Evolutionary conservation across 768 basidiomycete species (phyloP), one percentile per base, ranked within the genome.

Genomic region (Cubamyces sp.): DNA sequence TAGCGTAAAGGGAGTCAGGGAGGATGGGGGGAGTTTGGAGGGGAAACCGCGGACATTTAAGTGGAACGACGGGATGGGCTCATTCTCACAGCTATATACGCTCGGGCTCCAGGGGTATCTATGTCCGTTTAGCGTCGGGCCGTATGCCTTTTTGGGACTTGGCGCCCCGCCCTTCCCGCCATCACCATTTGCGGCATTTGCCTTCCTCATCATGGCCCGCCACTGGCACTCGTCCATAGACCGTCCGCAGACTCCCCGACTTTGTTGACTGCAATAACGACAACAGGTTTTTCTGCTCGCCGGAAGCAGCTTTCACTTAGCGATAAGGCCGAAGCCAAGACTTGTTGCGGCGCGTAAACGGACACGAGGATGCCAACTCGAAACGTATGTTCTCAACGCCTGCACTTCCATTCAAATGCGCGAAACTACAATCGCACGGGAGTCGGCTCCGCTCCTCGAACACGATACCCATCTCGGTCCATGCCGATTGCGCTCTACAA

Each of bases 71-170:
- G 42, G 40, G 39, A 48, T 57, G 57, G 57, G 47, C 57, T 41
- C 48, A 57, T 50, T 57, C 30, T 52, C 34, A 52, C 28, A 19
- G 21, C 42, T 37, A 15, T 26, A 19, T 3, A 34, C 40, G 40
- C 18, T 37, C 53, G 56, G 37, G 39, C 8, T 50, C 47, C 39
- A 21, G n/a, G n/a, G n/a, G n/a, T 21, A 28, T 39, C 8, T 28
- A 49, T 41, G 54, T 15, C 19, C 19, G 26, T 11, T 15, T 1
- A 4, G 48, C 57, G 57, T 28, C 57, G 57, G 57, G 21, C 39
- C 48, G 40, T 39, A 28, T 50, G 57, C 57, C 46, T 57, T 19
- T 40, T 19, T 50, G 15, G 57, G 48, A 39, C 50, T 34, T 40
- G 21, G 47, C 57, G 56, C 46, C 46, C 57, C 57, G 23, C 39